These are phyloP conservation scores for Trichosporon sp. DNA, from an alignment of 1,284 basidiomycete genomes.

Conservation along the genomic window DNA sequence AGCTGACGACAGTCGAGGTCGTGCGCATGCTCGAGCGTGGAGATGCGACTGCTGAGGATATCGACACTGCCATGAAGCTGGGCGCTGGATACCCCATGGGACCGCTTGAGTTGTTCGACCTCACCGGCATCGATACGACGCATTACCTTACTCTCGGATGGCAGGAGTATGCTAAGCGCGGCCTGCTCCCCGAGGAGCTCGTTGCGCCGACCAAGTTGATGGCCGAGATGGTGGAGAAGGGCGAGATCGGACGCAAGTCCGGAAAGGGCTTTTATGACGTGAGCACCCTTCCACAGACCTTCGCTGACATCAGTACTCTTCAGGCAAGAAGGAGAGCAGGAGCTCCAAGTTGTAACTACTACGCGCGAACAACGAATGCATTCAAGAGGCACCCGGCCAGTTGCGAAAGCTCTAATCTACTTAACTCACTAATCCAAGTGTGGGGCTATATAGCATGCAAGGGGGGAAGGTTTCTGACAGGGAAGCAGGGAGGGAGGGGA, in stretches of 20 bases:
- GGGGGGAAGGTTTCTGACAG: slow-evolving; percentile 1
- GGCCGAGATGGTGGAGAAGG: slow-evolving; percentile 61
- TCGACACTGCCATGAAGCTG: slow-evolving; percentile 65
- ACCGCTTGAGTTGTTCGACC: slow-evolving; percentile 63
- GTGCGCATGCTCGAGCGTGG: slow-evolving; percentile 64
- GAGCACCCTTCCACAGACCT: not conserved
- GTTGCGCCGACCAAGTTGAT: slow-evolving; percentile 58
- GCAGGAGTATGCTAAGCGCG: slow-evolving; percentile 58
- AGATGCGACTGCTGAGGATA: slow-evolving; percentile 62
- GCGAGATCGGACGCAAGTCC: slow-evolving; percentile 62
- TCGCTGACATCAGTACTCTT: slow-evolving; percentile 3
- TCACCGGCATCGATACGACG: slow-evolving; percentile 57
- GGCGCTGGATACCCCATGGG: slow-evolving; percentile 60
- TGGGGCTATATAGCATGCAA: slow-evolving; percentile 17
- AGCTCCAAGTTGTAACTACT: not conserved
- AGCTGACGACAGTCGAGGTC: slow-evolving; percentile 59
- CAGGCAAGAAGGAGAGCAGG: slow-evolving; percentile 2
- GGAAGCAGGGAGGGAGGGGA: not conserved
- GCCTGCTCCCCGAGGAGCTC: slow-evolving; percentile 57
- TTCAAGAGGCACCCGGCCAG: slow-evolving; percentile 22
- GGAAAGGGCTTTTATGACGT: slow-evolving; percentile 57
- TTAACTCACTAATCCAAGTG: slow-evolving; percentile 20
- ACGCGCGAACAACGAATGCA: slow-evolving; percentile 22
- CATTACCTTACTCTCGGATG: slow-evolving; percentile 59
- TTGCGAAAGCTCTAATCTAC: slow-evolving; percentile 20